Evolutionary conservation across 495 filamentous ascomycete species (phyloP), one percentile per base, ranked within the genome.

Genomic region (Amniculicola lignicola): DNA sequence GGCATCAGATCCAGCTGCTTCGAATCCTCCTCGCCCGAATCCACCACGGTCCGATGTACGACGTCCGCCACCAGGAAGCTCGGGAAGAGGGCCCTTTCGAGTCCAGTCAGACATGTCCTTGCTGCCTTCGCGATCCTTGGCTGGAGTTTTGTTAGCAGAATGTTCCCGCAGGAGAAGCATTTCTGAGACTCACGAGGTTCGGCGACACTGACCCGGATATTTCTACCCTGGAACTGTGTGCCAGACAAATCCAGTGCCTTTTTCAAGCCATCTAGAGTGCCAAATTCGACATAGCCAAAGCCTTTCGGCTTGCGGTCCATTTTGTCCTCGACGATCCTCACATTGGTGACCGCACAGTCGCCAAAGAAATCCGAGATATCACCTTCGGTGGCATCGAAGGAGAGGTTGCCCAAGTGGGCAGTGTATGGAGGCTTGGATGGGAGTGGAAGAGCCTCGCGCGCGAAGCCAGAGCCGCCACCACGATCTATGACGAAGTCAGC

Each of bases 241-340:
- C 87, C 87, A 58, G 86, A 88, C 50, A 90, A 79, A 35, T 88
- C 87, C 45, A 98, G 76, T 23, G 94, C 94, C 62, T 88, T 86
- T 76, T 96, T 90, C 63, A 98, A 75, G 37, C 94, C 93, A 48
- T 95, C 90, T 15, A 91, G 77, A 35, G 84, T 86, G 51, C 77
- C 84, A 66, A 96, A 98, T 67, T 97, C 94, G 43, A 94, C 90
- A 72, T 98, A 98, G 37, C 90, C 93, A 66, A 98, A 98, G 35
- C 93, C 93, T 78, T 98, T 98, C 40, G 93, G 93, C 64, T 87
- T 87, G 59, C 84, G 81, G 61, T 90, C 88, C 70, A 94, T 75
- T 67, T 89, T 92, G 72, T 98, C 93, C 73, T 95, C 91, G 55
- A 97, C 93, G 59, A 98, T 89, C 62, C 93, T 87, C 49, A 98